phyloP scores from a whole-genome alignment of 345 rosid genomes.

The Salix caprea region DNA sequence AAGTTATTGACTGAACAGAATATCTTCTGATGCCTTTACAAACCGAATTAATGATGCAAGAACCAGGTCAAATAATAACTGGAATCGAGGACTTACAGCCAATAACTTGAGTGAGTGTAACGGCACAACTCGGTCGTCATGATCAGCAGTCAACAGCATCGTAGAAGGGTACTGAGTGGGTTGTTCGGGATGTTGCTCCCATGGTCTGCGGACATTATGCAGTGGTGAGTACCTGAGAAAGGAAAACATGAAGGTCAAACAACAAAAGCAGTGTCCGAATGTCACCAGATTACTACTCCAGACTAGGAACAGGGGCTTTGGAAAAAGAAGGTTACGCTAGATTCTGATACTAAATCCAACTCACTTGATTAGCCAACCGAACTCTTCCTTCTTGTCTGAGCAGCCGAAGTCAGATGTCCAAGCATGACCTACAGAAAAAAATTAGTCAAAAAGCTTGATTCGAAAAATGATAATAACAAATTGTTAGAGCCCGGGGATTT shows the following conservation, averaged over 20 bases:
- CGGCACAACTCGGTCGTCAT: conserved; percentile 90
- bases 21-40: background rate
- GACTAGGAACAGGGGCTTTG: background rate
- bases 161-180: conserved; percentile 74
- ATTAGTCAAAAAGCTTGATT: conserved; percentile 1
- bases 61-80: background rate
- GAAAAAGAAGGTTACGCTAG: background rate
- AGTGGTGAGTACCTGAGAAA: conserved; percentile 76
- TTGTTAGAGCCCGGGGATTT: background rate
- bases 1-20: background rate
- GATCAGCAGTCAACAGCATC: conserved; percentile 92
- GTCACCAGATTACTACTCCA: background rate
- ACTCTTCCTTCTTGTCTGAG: conserved; percentile 83
- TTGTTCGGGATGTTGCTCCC: conserved; percentile 51
- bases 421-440: conserved; percentile 63
- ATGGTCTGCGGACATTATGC: conserved; percentile 90
- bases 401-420: conserved; percentile 93
- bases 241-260: background rate
- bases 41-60: background rate
- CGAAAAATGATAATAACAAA: background rate
- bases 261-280: background rate
- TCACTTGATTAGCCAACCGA: conserved; percentile 82
- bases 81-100: conserved; percentile 50
- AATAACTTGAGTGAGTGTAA: conserved; percentile 75
- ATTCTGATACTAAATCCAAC: conserved; percentile 8